These are phyloP conservation scores for Hypoxylon sp. DNA, from an alignment of 2,329 filamentous ascomycete species.

Conservation along the genomic window DNA sequence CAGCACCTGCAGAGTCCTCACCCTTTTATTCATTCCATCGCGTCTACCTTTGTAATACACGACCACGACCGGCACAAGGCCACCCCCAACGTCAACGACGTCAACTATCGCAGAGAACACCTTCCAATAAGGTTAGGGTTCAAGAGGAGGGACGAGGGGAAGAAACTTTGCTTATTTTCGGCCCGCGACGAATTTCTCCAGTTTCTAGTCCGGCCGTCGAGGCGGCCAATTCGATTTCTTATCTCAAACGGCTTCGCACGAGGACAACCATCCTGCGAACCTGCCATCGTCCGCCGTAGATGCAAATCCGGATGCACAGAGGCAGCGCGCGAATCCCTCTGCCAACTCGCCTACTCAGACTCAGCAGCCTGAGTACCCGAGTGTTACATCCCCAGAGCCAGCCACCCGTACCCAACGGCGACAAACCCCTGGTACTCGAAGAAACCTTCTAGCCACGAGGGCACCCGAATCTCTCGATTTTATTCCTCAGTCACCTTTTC, in stretches of 20 bases:
- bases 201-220: slow-evolving; percentile 41
- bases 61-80: slow-evolving; percentile 20
- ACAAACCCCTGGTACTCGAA: slow-evolving; percentile 37
- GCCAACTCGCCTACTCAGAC: slow-evolving; percentile 32
- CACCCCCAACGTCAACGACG: slow-evolving; percentile 21
- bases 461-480: slow-evolving; percentile 37
- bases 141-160: slow-evolving; percentile 35
- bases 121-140: slow-evolving; percentile 25
- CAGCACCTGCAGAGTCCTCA: slow-evolving; percentile 29
- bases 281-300: slow-evolving; percentile 49
- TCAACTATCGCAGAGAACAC: slow-evolving; percentile 1
- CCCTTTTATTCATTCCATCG: slow-evolving; percentile 24
- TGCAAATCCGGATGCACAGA: slow-evolving; percentile 43
- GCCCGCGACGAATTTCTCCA: slow-evolving; percentile 27
- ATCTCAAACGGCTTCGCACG: slow-evolving; percentile 53
- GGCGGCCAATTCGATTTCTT: slow-evolving; percentile 41
- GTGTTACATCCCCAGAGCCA: slow-evolving; percentile 17
- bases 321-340: slow-evolving; percentile 23
- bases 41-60: slow-evolving; percentile 36
- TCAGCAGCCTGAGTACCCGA: slow-evolving; percentile 36
- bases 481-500: slow-evolving; percentile 57
- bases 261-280: slow-evolving; percentile 40
- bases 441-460: slow-evolving; percentile 42
- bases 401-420: slow-evolving; percentile 31
- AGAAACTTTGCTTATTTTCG: slow-evolving; percentile 27